Evolutionary conservation across 208 protist species (phyloP).

Genomic region (Giardia duodenalis): DNA sequence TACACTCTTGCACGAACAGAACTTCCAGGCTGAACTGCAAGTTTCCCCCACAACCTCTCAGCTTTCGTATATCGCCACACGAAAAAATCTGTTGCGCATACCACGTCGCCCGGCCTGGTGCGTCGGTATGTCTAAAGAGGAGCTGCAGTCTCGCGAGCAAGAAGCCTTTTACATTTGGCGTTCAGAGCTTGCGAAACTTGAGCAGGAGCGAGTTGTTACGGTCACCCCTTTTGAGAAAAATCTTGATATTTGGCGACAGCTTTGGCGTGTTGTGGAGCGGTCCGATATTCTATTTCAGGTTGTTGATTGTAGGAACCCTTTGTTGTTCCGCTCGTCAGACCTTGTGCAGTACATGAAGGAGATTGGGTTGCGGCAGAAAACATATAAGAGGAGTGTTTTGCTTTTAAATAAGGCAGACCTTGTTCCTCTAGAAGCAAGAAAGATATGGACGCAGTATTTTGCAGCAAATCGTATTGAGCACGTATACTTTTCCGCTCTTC

Average conservation of each 20-base stretch:
- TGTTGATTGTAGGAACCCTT: constrained; percentile 41
- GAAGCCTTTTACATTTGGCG: constrained; percentile 37
- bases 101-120: constrained; percentile 34
- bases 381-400: constrained; percentile 20
- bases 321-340: constrained; percentile 37
- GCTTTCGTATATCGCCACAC: constrained; percentile 7
- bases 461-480: constrained; percentile 1
- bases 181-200: not conserved
- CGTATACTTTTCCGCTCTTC: constrained; percentile 31
- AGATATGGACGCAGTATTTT: constrained; percentile 39
- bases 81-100: constrained; percentile 26
- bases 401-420: constrained; percentile 45
- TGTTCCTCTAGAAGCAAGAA: constrained; percentile 11
- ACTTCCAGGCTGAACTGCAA: not conserved
- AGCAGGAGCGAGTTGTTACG: not conserved
- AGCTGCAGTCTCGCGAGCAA: constrained; percentile 35
- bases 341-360: constrained; percentile 31
- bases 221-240: constrained; percentile 45
- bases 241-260: constrained; percentile 41
- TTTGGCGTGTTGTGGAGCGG: constrained; percentile 47
- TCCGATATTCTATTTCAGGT: constrained; percentile 43
- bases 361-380: not conserved
- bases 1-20: not conserved
- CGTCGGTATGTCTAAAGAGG: constrained; percentile 22
- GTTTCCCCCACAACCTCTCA: constrained; percentile 13